Evolutionary conservation across 768 basidiomycete species (phyloP), one percentile per base, ranked within the genome.

Genomic region (Podaxis sp.): DNA sequence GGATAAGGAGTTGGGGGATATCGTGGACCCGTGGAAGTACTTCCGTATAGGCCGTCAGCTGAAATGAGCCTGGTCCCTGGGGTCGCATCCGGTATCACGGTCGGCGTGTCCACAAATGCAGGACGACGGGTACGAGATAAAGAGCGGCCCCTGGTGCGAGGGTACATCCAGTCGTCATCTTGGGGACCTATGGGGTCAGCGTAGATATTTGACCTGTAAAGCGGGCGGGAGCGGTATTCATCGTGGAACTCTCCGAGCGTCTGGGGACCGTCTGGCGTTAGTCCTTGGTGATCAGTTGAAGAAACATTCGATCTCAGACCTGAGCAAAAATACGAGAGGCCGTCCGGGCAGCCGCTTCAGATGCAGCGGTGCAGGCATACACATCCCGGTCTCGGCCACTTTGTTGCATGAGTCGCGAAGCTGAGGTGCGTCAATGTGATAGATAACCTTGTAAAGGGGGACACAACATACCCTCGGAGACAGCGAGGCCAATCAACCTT

Each of bases 261-360:
- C 78, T 80, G 63, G 16, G 18, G 56, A 9, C 58, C 38, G 62
- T 18, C 51, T 18, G 28, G 3, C 18, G 55, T 57, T 23, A 42
- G 50, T 21, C 61, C 56, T 51, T 25, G 59, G 40, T 57, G n/a
- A 38, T 32, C 47, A 18, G 38, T 46, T 38, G 25, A 10, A 38
- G 5, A 23, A 4, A 6, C 23, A 5, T 65, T 75, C 51, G 36
- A 84, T 84, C 70, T 66, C 76, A 54, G 37, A 85, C 85, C 70
- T 81, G 75, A 62, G 77, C 78, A 58, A 86, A 87, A 36, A 89
- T 80, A 27, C 78, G 74, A 13, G 82, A 82, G 1, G 86, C 88
- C 0, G 88, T 89, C 44, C 84, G 81, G 16, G 87, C 88, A 1
- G 89, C 88, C 0, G 86, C 75, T 66, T 90, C 89, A 28, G 82